Evolutionary conservation across 208 protist genomes (phyloP).

Genomic region (Trichomonas tenax): DNA sequence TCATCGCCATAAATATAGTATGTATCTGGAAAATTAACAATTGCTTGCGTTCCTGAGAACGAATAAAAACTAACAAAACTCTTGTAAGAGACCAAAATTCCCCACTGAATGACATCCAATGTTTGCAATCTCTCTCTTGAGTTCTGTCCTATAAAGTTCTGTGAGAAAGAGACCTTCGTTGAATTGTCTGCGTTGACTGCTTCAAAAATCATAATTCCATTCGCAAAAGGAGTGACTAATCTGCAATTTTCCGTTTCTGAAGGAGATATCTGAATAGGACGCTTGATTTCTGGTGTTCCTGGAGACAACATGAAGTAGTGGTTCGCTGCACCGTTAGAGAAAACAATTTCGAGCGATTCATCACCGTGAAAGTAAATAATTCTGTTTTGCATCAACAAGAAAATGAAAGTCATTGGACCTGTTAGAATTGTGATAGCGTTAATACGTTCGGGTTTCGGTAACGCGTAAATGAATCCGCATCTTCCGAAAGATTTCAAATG

Average conservation of each 20-base stretch:
- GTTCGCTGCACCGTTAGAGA: neutral
- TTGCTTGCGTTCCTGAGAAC: neutral
- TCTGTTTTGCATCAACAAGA: neutral
- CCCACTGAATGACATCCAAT: neutral
- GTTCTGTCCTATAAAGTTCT: neutral
- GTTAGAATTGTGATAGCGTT: neutral
- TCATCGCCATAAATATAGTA: neutral
- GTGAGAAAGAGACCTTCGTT: neutral
- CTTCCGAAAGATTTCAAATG: neutral
- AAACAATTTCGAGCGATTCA: neutral
- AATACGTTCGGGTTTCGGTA: neutral
- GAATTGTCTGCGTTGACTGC: neutral
- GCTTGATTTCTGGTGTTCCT: neutral
- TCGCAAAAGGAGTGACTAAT: neutral
- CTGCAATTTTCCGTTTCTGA: neutral
- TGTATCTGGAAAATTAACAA: neutral
- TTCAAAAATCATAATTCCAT: neutral
- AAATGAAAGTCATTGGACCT: neutral
- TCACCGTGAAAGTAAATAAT: neutral
- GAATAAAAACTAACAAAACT: neutral
- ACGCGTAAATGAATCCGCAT: neutral
- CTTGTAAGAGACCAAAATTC: neutral
- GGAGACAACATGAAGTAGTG: neutral
- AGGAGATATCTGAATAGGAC: neutral
- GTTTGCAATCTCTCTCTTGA: neutral